Evolutionary conservation across 1,284 basidiomycete genomes (phyloP).

Genomic region (Puccinia horiana): DNA sequence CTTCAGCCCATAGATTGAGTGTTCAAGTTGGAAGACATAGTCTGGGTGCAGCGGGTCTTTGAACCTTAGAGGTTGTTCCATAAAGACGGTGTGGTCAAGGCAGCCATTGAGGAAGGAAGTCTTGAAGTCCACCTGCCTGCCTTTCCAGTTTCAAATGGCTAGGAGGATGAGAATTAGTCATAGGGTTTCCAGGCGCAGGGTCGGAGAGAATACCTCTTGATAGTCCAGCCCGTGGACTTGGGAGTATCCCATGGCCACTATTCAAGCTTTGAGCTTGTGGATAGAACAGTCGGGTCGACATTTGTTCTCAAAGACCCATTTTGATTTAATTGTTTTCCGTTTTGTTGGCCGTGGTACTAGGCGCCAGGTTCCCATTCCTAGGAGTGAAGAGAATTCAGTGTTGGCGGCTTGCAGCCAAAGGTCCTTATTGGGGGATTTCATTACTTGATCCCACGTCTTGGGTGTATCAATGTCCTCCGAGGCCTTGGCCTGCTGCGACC

Average conservation of each 20-base stretch:
- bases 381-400: too few species aligned
- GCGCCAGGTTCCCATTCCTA: too few species aligned
- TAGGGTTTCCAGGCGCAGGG: neutral
- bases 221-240: constrained; percentile 12
- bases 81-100: neutral
- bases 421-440: neutral
- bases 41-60: neutral
- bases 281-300: neutral
- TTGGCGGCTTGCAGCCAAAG: neutral
- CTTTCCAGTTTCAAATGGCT: neutral
- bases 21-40: constrained; percentile 12
- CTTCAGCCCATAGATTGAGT: constrained; percentile 7
- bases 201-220: constrained; percentile 8
- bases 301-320: neutral
- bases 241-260: constrained; percentile 13
- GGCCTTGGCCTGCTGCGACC: neutral
- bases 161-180: neutral
- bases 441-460: neutral
- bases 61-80: constrained; percentile 4
- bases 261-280: neutral
- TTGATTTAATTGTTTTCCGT: too few species aligned
- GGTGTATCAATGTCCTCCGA: neutral
- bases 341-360: too few species aligned
- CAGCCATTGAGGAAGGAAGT: neutral
- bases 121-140: neutral